Percentiles rank a stretch among this genome's conserved stretches.
phyloP scores from a whole-genome alignment of 108 stramenopile genomes.

The Nitzschia sp. region DNA sequence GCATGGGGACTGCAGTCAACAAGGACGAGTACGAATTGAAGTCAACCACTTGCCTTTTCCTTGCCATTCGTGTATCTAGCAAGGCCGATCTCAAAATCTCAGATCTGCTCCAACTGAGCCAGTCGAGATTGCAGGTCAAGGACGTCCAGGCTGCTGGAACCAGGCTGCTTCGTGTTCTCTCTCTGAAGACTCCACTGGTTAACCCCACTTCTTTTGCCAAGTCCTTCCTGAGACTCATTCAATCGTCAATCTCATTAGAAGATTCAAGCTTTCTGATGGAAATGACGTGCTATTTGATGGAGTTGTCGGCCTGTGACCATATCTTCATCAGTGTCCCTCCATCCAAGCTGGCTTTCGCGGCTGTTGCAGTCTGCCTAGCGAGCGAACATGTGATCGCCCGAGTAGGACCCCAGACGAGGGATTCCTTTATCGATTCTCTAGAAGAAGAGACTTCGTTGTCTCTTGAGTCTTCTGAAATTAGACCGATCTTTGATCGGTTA shows the following conservation, averaged over 20 bases:
- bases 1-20: background rate
- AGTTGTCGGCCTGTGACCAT: slow-evolving; percentile 43
- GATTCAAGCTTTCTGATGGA: slow-evolving; percentile 18
- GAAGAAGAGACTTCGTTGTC: slow-evolving; percentile 15
- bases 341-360: slow-evolving; percentile 41
- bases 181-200: slow-evolving; percentile 26
- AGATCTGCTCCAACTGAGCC: slow-evolving; percentile 38
- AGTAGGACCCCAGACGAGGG: background rate
- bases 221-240: slow-evolving; percentile 9
- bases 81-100: slow-evolving; percentile 27
- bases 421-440: slow-evolving; percentile 2
- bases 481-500: slow-evolving; percentile 11
- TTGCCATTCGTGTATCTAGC: slow-evolving; percentile 36
- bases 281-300: slow-evolving; percentile 35
- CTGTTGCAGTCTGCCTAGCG: slow-evolving; percentile 19
- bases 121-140: slow-evolving; percentile 13
- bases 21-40: slow-evolving; percentile 38
- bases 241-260: background rate
- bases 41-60: slow-evolving; percentile 45
- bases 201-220: slow-evolving; percentile 43
- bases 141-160: slow-evolving; percentile 39
- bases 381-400: slow-evolving; percentile 2
- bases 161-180: slow-evolving; percentile 26
- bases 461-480: slow-evolving; percentile 6
- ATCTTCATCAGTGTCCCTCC: slow-evolving; percentile 21